A percentile compares a stretch with the other conserved stretches of the same genome.
Conservation (phyloP, 2,329 filamentous ascomycete genomes). For the Aspergillus felis region DNA sequence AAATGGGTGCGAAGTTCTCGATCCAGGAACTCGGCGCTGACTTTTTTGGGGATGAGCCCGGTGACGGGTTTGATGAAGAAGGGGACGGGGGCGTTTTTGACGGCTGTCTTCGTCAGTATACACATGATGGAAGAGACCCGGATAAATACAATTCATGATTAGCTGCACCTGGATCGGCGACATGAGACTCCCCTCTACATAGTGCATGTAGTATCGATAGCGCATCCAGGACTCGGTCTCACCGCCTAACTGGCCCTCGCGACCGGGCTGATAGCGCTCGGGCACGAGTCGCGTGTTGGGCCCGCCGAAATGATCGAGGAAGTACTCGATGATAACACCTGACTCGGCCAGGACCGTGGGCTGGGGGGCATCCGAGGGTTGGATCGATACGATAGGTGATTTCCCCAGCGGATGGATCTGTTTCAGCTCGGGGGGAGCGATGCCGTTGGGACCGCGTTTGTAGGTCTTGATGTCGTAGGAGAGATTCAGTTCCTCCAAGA, state of each 20-base stretch:
- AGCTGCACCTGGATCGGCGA: slow-evolving; percentile 62
- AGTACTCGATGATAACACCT: slow-evolving; percentile 74
- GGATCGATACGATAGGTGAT: slow-evolving; percentile 71
- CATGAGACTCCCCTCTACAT: slow-evolving; percentile 81
- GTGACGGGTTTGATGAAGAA: slow-evolving; percentile 68
- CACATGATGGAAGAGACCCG: neutral
- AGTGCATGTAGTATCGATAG: slow-evolving; percentile 72
- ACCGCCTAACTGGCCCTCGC: slow-evolving; percentile 52
- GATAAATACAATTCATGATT: slow-evolving; percentile 54
- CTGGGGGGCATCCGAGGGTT: slow-evolving; percentile 40
- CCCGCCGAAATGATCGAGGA: slow-evolving; percentile 63
- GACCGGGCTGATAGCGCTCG: slow-evolving; percentile 47
- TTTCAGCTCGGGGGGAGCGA: slow-evolving; percentile 72
- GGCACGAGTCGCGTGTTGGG: slow-evolving; percentile 43
- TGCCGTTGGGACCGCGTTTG: slow-evolving; percentile 60
- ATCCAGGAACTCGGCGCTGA: slow-evolving; percentile 38
- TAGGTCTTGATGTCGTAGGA: slow-evolving; percentile 76
- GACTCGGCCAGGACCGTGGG: slow-evolving; percentile 73
- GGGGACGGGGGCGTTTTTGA: slow-evolving; percentile 55
- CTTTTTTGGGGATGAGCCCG: slow-evolving; percentile 47
- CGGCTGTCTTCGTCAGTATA: neutral
- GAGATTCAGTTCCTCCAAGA: slow-evolving; percentile 76
- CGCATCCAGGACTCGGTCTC: slow-evolving; percentile 60
- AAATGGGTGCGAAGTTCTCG: slow-evolving; percentile 41
- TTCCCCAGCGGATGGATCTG: slow-evolving; percentile 82